A percentile compares a stretch with the other conserved stretches of the same genome.
These are phyloP conservation scores for Dryas integrifolia DNA, from an alignment of 331 rosid species.

Conservation along the genomic window DNA sequence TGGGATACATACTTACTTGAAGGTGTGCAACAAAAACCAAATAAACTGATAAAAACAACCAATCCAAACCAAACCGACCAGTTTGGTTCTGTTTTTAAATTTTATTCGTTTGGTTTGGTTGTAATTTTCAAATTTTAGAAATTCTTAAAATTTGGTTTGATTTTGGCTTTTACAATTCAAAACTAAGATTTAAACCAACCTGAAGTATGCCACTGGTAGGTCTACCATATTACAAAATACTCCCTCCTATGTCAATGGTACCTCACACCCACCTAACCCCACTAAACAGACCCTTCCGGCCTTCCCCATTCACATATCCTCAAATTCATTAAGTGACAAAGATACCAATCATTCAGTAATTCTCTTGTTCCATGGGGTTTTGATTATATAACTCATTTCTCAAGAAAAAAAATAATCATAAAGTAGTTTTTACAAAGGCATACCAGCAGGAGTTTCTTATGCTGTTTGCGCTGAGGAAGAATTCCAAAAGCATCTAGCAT, in stretches of 20 bases:
- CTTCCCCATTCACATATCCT: background rate
- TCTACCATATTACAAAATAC: background rate
- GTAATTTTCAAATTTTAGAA: background rate
- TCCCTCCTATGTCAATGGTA: background rate
- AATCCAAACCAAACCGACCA: background rate
- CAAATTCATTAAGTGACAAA: background rate
- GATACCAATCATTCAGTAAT: background rate
- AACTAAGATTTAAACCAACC: background rate
- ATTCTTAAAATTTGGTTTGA: background rate
- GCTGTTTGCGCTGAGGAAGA: constrained; percentile 86
- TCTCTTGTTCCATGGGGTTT: background rate
- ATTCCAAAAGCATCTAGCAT: constrained; percentile 84
- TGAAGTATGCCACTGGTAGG: background rate
- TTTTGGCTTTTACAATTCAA: background rate
- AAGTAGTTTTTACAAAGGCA: constrained; percentile 10
- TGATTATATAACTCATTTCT: background rate
- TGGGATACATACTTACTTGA: background rate
- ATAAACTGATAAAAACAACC: background rate
- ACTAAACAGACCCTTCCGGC: too few species aligned
- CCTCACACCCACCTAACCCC: background rate
- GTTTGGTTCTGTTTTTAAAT: background rate
- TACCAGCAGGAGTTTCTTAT: constrained; percentile 80
- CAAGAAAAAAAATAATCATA: constrained; percentile 1
- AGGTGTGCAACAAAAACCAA: background rate
- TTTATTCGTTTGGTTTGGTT: background rate